Conservation (phyloP, 208 protist species). For the Trichomonas vaginalis region DNA sequence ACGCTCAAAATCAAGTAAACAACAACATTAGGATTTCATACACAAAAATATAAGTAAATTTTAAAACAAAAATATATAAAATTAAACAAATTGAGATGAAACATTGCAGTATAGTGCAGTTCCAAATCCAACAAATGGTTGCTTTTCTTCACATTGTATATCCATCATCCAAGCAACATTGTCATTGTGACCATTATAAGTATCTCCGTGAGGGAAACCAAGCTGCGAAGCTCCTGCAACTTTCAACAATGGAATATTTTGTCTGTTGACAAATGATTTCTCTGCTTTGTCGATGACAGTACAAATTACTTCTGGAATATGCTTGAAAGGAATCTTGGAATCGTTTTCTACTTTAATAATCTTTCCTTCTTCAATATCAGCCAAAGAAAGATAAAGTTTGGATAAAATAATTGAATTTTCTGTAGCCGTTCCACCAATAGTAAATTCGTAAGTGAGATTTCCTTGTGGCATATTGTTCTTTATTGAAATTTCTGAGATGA, state of each 20-base stretch:
- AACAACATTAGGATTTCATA: too few species aligned
- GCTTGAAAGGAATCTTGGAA: background rate
- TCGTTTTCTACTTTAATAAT: background rate
- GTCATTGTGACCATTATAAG: background rate
- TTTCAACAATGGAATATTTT: background rate
- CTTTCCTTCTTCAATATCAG: background rate
- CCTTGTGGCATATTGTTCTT: background rate
- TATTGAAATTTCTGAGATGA: background rate
- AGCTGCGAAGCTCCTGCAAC: background rate
- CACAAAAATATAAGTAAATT: background rate
- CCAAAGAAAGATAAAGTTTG: background rate
- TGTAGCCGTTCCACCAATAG: background rate
- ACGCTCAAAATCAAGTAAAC: too few species aligned
- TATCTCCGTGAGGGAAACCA: background rate
- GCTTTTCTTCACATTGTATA: background rate
- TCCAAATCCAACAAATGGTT: background rate
- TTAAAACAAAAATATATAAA: too few species aligned
- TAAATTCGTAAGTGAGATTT: background rate
- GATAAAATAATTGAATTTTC: background rate
- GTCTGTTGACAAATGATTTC: background rate
- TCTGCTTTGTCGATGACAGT: background rate
- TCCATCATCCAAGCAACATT: background rate
- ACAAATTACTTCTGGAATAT: background rate
- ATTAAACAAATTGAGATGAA: background rate
- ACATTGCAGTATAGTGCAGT: background rate